Evolutionary conservation across 140 eudicot species (phyloP).

Genomic region (Bidens hawaiensis): DNA sequence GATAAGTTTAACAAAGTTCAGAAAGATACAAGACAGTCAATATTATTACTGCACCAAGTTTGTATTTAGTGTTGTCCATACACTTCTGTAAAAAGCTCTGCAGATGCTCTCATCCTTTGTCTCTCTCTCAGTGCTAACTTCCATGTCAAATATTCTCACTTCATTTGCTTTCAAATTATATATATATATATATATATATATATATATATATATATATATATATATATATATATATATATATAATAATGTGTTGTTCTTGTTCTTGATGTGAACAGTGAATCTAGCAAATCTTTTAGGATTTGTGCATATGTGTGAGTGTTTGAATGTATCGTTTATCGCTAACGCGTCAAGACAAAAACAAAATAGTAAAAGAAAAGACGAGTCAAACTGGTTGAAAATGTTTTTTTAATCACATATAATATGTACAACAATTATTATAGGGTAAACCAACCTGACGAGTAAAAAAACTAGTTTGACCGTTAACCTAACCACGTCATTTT

Average conservation of each 20-base stretch:
- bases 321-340: not conserved
- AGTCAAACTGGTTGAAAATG: not conserved
- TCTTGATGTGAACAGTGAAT: not conserved
- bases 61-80: slow-evolving; percentile 38
- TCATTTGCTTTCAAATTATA: slow-evolving; percentile 26
- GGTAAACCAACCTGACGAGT: not conserved
- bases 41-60: slow-evolving; percentile 45
- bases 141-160: slow-evolving; percentile 66
- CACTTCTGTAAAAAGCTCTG: slow-evolving; percentile 31
- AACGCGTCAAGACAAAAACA: not conserved
- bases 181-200: no score
- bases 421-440: not conserved
- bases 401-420: not conserved
- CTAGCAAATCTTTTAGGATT: not conserved
- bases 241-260: not conserved
- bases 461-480: not conserved
- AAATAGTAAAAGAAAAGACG: not conserved
- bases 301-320: not conserved
- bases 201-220: no score
- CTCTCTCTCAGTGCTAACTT: slow-evolving; percentile 67
- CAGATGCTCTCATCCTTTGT: slow-evolving; percentile 50
- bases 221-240: no score
- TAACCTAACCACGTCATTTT: not conserved
- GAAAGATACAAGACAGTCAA: slow-evolving; percentile 42
- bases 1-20: slow-evolving; percentile 9